A percentile compares a stretch with the other conserved stretches of the same genome.
Conservation (phyloP, 371 early-diverging fungal genomes). For the Mucor saturninus region DNA sequence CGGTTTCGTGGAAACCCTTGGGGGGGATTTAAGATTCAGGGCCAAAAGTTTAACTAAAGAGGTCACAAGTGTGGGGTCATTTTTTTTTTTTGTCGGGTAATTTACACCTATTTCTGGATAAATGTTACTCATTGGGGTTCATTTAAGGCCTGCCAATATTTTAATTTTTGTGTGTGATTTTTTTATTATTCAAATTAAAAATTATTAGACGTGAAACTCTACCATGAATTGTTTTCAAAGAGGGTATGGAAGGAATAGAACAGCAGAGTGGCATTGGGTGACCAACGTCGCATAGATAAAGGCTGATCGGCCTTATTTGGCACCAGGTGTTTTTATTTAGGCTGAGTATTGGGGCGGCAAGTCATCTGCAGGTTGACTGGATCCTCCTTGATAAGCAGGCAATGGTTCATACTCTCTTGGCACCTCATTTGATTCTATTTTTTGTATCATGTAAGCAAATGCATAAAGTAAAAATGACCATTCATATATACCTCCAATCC, state of each 20-base stretch:
- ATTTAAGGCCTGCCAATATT: too few relatives aligned
- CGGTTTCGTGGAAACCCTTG: not conserved
- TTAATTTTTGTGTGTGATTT: too few relatives aligned
- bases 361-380: conserved; percentile 9
- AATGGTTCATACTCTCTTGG: conserved; percentile 46
- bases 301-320: too few relatives aligned
- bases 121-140: too few relatives aligned
- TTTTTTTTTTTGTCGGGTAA: too few relatives aligned
- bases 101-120: too few relatives aligned
- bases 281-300: too few relatives aligned
- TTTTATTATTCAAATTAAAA: too few relatives aligned
- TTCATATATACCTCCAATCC: conserved; percentile 28
- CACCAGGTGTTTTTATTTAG: not conserved
- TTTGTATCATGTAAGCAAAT: not conserved
- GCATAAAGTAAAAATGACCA: not conserved
- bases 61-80: not conserved
- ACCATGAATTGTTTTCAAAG: too few relatives aligned
- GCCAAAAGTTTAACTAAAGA: not conserved
- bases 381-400: conserved; percentile 25
- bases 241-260: too few relatives aligned
- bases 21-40: not conserved
- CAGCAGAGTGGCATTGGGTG: too few relatives aligned
- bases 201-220: too few relatives aligned
- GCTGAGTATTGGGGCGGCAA: conserved; percentile 22
- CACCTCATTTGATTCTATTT: conserved; percentile 34